These are phyloP conservation scores for Trichoderma arundinaceum DNA, from an alignment of 2,329 filamentous ascomycete species.

Conservation along the genomic window DNA sequence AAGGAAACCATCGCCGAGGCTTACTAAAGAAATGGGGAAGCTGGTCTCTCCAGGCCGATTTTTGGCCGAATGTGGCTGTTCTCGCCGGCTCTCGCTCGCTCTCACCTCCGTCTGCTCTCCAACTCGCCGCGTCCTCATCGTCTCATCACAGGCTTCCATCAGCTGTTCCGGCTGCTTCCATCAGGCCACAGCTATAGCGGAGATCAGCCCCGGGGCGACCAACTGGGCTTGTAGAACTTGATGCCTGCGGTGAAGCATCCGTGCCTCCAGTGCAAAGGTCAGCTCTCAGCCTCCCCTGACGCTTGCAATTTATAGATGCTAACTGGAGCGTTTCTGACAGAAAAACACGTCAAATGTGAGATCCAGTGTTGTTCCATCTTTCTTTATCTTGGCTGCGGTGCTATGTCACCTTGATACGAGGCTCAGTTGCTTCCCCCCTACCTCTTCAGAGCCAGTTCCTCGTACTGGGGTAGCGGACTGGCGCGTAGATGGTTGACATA, in stretches of 20 bases:
- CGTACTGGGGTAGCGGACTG: not conserved
- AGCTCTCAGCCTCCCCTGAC: constrained; percentile 6
- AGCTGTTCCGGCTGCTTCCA: constrained; percentile 1
- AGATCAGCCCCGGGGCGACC: not conserved
- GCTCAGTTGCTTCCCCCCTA: not conserved
- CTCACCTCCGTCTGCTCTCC: constrained; percentile 2
- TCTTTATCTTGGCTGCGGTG: not conserved
- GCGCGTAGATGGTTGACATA: not conserved
- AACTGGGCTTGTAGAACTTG: constrained; percentile 1
- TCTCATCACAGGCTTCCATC: not conserved
- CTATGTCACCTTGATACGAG: not conserved
- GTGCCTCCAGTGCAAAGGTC: constrained; percentile 47
- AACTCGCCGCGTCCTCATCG: constrained; percentile 1
- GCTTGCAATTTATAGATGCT: not conserved
- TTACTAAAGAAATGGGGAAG: constrained; percentile 24
- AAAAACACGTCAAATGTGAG: constrained; percentile 47
- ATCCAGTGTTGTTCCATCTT: not conserved
- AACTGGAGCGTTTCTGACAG: constrained; percentile 32
- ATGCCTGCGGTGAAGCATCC: constrained; percentile 46
- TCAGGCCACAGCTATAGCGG: constrained; percentile 12
- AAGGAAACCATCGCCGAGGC: constrained; percentile 24
- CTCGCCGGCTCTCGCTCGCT: constrained; percentile 16
- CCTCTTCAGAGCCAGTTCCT: not conserved
- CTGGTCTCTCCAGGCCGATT: constrained; percentile 9
- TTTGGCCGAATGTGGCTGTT: constrained; percentile 26